Evolutionary conservation across 2,329 filamentous ascomycete species (phyloP), one percentile per base, ranked within the genome.

Genomic region (Penicillium sp.): DNA sequence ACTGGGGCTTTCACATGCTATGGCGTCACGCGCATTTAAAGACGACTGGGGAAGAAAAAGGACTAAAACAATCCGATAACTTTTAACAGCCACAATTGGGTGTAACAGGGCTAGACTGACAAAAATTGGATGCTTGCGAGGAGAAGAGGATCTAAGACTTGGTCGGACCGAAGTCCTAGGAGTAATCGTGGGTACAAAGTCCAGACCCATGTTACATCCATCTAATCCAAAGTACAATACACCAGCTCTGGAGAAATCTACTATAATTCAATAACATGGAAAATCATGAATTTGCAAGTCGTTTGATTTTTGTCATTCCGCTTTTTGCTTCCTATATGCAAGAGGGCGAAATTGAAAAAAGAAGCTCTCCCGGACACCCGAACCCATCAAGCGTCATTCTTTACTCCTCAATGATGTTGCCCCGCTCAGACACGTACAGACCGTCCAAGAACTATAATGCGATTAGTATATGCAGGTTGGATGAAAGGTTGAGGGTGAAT

Each of bases 381-480:
- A 68, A 44, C 67, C 68, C 68, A 67, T 64, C 65, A 68, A 66
- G 65, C 62, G 62, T 64, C 63, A 70, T 65, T 67, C 64, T 74
- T 70, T 76, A 80, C 56, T 79, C 76, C 67, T 91, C 89, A 70
- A 86, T 84, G 75, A 99, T 88, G 89, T 98, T 96, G 82, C 90
- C 90, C 85, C 91, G 90, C 90, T 99, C 95, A 78, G 93, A 97
- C 76, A 99, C 95, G 86, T 99, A 99, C 81, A 99, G 86, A 88
- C 95, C 95, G 84, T 99, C 96, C 86, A 99, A 88, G 90, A 99
- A 99, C 91, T 96, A 48, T 8, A 44, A 35, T 27, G 27, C 24
- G 37, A 47, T 66, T 51, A 66, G 59, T 46, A 51, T 45, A 22
- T 33, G 16, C 26, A 27, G 26, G 14, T 45, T 6, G 9, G 7